Evolutionary conservation across 148 eudicot species (phyloP).

Genomic region (Rhododendron mucronatum): DNA sequence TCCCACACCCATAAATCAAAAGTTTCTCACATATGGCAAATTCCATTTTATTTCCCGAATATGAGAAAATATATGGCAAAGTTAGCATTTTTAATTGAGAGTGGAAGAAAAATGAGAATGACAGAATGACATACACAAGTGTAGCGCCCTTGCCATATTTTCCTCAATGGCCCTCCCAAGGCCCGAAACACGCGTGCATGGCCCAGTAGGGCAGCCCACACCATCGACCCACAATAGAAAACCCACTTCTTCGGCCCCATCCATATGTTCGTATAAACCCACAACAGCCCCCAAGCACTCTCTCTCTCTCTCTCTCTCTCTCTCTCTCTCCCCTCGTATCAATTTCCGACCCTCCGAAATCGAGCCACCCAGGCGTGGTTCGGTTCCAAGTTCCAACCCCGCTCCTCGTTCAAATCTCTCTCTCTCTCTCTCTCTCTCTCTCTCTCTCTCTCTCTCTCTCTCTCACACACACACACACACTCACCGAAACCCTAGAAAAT

Average conservation of each 20-base stretch:
- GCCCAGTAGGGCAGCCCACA: not conserved
- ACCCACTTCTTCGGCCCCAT: not conserved
- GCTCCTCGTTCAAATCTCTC: not conserved
- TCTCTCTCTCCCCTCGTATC: not conserved
- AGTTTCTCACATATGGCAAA: too few relatives aligned
- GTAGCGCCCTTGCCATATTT: too few relatives aligned
- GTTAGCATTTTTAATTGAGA: too few relatives aligned
- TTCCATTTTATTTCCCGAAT: too few relatives aligned
- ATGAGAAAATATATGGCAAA: too few relatives aligned
- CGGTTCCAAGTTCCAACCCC: not conserved
- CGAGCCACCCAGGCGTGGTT: not conserved
- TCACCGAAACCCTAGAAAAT: constrained; percentile 14
- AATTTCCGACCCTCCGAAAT: not conserved
- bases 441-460: not conserved
- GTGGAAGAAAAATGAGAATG: too few relatives aligned
- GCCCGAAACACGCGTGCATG: not conserved
- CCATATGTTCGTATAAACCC: not conserved
- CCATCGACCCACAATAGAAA: not conserved
- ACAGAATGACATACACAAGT: too few relatives aligned
- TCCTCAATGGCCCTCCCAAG: not conserved
- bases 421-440: not conserved
- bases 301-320: not conserved
- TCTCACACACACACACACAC: too few relatives aligned
- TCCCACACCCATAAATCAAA: too few relatives aligned
- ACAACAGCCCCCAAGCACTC: not conserved